Conservation (phyloP, 495 filamentous ascomycete genomes). For the Xylaria venustula region DNA sequence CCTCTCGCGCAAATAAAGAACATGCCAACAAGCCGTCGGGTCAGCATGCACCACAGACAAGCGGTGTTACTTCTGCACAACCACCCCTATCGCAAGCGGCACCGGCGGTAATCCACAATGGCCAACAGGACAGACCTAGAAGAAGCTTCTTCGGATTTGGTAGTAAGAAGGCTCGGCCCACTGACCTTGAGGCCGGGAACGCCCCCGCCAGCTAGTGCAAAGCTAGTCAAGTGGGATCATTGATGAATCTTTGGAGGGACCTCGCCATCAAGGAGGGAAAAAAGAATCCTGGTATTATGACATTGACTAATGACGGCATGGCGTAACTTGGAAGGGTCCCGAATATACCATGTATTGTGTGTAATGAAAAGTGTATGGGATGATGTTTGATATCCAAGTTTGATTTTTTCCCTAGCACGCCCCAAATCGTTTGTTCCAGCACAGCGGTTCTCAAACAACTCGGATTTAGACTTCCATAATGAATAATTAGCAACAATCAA, state of each 20-base stretch:
- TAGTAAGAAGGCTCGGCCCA: constrained; percentile 31
- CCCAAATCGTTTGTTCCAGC: not conserved
- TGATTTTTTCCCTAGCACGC: not conserved
- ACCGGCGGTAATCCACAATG: constrained; percentile 20
- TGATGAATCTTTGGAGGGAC: constrained; percentile 16
- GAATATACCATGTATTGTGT: not conserved
- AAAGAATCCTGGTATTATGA: constrained; percentile 10
- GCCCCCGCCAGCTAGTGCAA: constrained; percentile 8
- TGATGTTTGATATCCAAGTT: not conserved
- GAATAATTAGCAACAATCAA: not conserved
- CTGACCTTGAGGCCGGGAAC: constrained; percentile 37
- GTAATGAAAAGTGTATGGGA: not conserved
- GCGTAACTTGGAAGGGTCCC: not conserved
- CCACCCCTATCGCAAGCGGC: constrained; percentile 19
- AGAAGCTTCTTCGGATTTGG: constrained; percentile 37
- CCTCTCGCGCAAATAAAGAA: constrained; percentile 10
- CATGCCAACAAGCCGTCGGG: constrained; percentile 7
- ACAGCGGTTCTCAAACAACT: not conserved
- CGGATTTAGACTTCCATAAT: not conserved
- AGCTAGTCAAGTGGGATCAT: constrained; percentile 13
- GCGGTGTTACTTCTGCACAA: constrained; percentile 18
- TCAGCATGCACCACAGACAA: constrained; percentile 17
- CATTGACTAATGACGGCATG: not conserved
- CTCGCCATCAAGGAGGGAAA: constrained; percentile 10
- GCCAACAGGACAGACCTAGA: constrained; percentile 17